Conservation (phyloP, 2,329 filamentous ascomycete species). For the Biscogniauxia marginata region DNA sequence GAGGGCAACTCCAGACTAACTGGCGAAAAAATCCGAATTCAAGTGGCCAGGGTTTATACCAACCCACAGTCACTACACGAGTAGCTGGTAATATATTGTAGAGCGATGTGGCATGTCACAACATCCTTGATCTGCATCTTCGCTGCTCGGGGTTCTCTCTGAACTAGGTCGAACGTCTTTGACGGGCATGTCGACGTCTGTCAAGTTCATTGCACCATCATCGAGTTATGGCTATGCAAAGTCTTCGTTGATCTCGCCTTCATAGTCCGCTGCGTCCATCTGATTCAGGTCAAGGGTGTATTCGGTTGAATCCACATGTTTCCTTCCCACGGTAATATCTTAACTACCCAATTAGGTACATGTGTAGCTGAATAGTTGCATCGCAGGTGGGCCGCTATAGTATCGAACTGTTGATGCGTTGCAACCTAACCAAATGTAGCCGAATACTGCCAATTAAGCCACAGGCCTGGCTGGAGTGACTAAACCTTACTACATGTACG, state of each 20-base stretch:
- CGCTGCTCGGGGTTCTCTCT: not conserved
- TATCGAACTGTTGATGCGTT: slow-evolving; percentile 13
- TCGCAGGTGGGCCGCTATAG: slow-evolving; percentile 18
- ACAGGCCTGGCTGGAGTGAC: not conserved
- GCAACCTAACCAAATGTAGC: slow-evolving; percentile 13
- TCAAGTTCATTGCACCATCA: not conserved
- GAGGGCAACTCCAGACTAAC: no score
- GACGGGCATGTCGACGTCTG: not conserved
- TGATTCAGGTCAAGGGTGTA: slow-evolving; percentile 5
- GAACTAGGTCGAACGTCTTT: not conserved
- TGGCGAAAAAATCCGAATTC: no score
- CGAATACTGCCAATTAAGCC: not conserved
- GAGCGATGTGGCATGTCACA: slow-evolving; percentile 10
- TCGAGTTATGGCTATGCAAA: not conserved
- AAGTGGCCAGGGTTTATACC: not conserved
- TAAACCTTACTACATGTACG: not conserved
- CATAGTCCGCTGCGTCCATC: not conserved
- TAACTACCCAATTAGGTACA: slow-evolving; percentile 5
- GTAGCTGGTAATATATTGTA: slow-evolving; percentile 12
- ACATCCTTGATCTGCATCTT: slow-evolving; percentile 4
- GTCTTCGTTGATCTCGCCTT: not conserved
- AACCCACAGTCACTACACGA: not conserved
- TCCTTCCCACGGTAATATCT: slow-evolving; percentile 9
- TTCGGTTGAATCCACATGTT: slow-evolving; percentile 21
- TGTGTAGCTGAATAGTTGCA: slow-evolving; percentile 12